Conservation (phyloP, 768 basidiomycete species). For the Leccinum pellstonianum region DNA sequence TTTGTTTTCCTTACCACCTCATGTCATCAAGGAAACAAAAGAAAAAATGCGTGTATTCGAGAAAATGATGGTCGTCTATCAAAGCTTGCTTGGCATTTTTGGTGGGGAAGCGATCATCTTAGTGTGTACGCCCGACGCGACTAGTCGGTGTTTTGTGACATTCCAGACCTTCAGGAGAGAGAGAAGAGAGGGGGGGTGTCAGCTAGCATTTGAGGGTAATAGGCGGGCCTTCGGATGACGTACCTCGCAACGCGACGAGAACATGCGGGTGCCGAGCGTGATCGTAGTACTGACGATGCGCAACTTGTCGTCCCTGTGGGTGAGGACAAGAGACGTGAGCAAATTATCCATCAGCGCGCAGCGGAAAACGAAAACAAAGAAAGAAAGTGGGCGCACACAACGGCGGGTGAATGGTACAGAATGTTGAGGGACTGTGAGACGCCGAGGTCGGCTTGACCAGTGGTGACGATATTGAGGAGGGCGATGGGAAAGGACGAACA, state of each 20-base stretch:
- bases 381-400: constrained; percentile 30
- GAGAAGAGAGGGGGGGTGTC: neutral
- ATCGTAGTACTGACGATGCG: constrained; percentile 54
- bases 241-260: constrained; percentile 53
- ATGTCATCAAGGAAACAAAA: neutral
- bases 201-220: neutral
- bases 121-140: constrained; percentile 53
- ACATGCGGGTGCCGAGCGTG: constrained; percentile 44
- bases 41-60: neutral
- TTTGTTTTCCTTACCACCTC: too few species aligned
- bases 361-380: neutral
- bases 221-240: neutral
- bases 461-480: constrained; percentile 30
- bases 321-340: neutral
- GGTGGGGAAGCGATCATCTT: constrained; percentile 49
- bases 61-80: neutral
- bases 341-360: neutral
- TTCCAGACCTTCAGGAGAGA: constrained; percentile 54
- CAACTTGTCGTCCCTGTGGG: constrained; percentile 45
- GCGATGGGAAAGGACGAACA: constrained; percentile 51
- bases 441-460: constrained; percentile 27
- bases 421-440: constrained; percentile 56
- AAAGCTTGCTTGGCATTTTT: constrained; percentile 18
- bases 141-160: constrained; percentile 47
- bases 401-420: constrained; percentile 57